Evolutionary conservation across 2,329 filamentous ascomycete genomes (phyloP).

Genomic region (Monosporascus sp.): DNA sequence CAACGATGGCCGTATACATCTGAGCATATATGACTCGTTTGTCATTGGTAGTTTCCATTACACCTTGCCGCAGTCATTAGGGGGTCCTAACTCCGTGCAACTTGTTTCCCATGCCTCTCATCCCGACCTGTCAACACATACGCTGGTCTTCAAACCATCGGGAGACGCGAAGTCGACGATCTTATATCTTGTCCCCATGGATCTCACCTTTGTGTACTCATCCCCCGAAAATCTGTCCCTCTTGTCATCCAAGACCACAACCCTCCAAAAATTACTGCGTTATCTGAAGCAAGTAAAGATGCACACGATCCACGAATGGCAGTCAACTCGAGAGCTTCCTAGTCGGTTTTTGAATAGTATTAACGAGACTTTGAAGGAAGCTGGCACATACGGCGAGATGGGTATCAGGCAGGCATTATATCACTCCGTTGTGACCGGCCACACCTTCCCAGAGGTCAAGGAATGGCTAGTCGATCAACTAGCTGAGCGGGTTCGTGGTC

Average conservation of each 20-base stretch:
- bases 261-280: conserved; percentile 77
- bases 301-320: conserved; percentile 78
- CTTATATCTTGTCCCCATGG: conserved; percentile 66
- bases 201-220: conserved; percentile 75
- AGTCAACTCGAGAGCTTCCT: conserved; percentile 74
- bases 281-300: conserved; percentile 78
- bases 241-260: conserved; percentile 80
- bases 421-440: conserved; percentile 78
- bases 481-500: conserved; percentile 61
- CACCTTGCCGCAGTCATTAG: conserved; percentile 31
- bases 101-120: conserved; percentile 64
- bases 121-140: conserved; percentile 68
- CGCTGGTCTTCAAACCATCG: conserved; percentile 55
- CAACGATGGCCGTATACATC: conserved; percentile 63
- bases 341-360: conserved; percentile 72
- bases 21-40: conserved; percentile 83
- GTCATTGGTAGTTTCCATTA: conserved; percentile 64
- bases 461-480: conserved; percentile 88
- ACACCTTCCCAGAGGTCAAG: conserved; percentile 67
- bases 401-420: conserved; percentile 72
- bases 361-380: conserved; percentile 67
- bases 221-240: conserved; percentile 77
- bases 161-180: conserved; percentile 32
- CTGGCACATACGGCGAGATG: conserved; percentile 49
- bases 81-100: conserved; percentile 23